Conservation (phyloP, 495 filamentous ascomycete species). For the Neurospora sp. region DNA sequence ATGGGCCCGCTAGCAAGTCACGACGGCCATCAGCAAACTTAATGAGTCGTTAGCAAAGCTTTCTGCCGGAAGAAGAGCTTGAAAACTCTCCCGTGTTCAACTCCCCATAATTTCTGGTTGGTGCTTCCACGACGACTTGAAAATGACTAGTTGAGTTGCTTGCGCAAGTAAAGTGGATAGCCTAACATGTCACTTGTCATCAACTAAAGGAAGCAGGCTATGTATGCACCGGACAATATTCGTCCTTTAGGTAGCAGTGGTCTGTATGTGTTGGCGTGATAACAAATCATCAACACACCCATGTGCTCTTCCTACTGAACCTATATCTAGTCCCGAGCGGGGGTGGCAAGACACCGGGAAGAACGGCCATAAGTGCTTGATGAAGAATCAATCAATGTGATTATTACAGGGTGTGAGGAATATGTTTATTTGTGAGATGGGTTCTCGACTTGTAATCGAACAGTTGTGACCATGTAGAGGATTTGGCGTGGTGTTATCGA, state of each 20-base stretch:
- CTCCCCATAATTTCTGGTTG: too few species aligned
- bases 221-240: background rate
- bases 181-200: background rate
- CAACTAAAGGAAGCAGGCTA: background rate
- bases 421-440: background rate
- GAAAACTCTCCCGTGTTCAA: too few species aligned
- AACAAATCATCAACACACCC: background rate
- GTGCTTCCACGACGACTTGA: too few species aligned
- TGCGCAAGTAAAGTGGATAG: too few species aligned
- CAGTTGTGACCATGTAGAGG: background rate
- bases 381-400: background rate
- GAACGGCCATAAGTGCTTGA: background rate
- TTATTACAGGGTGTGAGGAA: background rate
- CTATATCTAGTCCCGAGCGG: background rate
- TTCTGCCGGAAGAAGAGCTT: too few species aligned
- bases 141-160: too few species aligned
- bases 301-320: too few species aligned
- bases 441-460: background rate
- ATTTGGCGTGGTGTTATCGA: background rate
- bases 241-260: background rate
- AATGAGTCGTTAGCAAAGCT: too few species aligned
- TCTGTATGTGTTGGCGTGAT: background rate
- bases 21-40: too few species aligned
- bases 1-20: too few species aligned
- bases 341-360: background rate